Evolutionary conservation across 805 yeast genomes (phyloP).

Genomic region (Spathaspora girioi): DNA sequence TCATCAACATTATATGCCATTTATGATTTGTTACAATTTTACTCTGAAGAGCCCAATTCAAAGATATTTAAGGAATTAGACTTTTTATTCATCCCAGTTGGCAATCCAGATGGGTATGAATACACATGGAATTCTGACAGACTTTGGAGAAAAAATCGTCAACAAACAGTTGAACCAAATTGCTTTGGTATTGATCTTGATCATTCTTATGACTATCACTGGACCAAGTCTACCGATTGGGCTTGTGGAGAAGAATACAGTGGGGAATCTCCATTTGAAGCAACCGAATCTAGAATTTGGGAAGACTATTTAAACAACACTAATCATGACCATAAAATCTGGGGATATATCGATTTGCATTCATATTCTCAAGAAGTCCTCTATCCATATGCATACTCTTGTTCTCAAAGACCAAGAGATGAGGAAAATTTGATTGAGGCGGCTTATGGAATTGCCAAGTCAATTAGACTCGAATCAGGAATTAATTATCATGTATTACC

Average conservation of each 20-base stretch:
- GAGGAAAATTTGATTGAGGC: constrained; percentile 76
- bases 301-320: constrained; percentile 38
- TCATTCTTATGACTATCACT: constrained; percentile 75
- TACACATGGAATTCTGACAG: constrained; percentile 79
- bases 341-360: constrained; percentile 79
- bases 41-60: constrained; percentile 29
- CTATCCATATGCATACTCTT: constrained; percentile 80
- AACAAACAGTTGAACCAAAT: constrained; percentile 55
- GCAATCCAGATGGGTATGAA: constrained; percentile 89
- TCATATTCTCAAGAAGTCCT: constrained; percentile 82
- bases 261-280: constrained; percentile 70
- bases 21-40: constrained; percentile 33
- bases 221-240: constrained; percentile 55
- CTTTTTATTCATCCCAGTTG: constrained; percentile 74
- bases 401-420: constrained; percentile 71
- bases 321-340: constrained; percentile 52
- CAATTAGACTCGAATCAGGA: constrained; percentile 63
- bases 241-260: constrained; percentile 84
- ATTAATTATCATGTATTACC: constrained; percentile 65
- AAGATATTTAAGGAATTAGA: constrained; percentile 52
- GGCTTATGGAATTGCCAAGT: constrained; percentile 76
- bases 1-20: constrained; percentile 60
- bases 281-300: constrained; percentile 39
- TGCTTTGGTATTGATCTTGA: constrained; percentile 87
- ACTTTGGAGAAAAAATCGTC: constrained; percentile 87